Evolutionary conservation across 345 rosid genomes (phyloP), one percentile per base, ranked within the genome.

Genomic region (Mallotus nudiflorus): DNA sequence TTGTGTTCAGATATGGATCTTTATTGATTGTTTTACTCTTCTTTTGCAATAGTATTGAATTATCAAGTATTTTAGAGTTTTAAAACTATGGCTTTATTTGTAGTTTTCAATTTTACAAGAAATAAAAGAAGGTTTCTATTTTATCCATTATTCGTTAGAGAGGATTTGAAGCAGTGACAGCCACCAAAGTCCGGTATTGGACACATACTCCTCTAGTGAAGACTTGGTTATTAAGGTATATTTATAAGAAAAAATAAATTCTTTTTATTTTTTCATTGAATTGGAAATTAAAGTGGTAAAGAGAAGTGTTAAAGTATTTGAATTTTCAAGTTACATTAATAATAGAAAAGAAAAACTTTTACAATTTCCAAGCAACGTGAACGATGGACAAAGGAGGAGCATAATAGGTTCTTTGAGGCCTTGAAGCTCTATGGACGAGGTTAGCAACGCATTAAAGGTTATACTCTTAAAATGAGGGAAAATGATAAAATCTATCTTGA

Each of bases 361-460:
- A 94, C 96, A 15, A 94, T 94, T 61, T 85, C 98, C 18, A 94
- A 94, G 81, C 97, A 94, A 80, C 87, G 98, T 4, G 97, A 94
- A 75, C 78, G 96, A 70, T 94, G 98, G 98, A 91, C 97, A 4
- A 96, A 88, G 74, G 98, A 91, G 80, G 98, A 94, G 78, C 98
- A 94, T 70, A 85, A 86, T 71, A 85, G 95, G 85, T 94, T 94
- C 79, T 83, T 91, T 5, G 98, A 91, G 78, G 98, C 98, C 80
- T 80, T 94, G 81, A 87, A 87, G 91, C 97, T 94, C 75, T 78
- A 94, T 79, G 98, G 98, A 73, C 79, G 98, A 62, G 95, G 97
- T 72, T 94, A 97, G 98, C 98, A 94, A 79, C 89, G 91, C 46
- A 91, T 93, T 7, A 97, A 93, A 93, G 98, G 98, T 93, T 72